Evolutionary conservation across 1,284 basidiomycete genomes (phyloP), one percentile per base, ranked within the genome.

Genomic region (Ganoderma lucidum): DNA sequence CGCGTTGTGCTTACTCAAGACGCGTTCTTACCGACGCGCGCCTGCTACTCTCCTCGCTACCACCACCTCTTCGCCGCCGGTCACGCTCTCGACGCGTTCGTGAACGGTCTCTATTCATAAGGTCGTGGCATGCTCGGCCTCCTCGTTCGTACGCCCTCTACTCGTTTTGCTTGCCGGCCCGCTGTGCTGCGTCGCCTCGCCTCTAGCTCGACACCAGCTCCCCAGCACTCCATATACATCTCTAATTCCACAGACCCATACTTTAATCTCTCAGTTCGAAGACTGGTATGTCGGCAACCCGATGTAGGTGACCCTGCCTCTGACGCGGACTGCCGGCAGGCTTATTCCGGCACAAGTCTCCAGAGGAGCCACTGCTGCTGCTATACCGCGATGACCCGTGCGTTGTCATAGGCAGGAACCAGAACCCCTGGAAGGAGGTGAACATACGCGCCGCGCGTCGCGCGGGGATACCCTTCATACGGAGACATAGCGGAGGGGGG

Each of bases 341-440:
- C n/a, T 84, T 98, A 32, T 96, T 97, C 78, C 88, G 94, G 76
- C 89, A 93, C 74, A 89, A 93, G 63, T 82, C 88, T 2, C 84
- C 85, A 6, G 81, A 88, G 14, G 81, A 87, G 53, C 95, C 95
- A 1, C 84, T 97, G 41, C 86, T 99, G 35, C 87, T 98, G 65
- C 81, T 99, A 65, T 99, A 99, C 79, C 90, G 95, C 62, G 96
- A 99, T 79, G 80, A 83, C 0, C 95, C 96, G 1, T 97, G 96
- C 76, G 95, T 99, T 17, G 89, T 99, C 59, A 95, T 99, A 67
- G 98, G 98, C 0, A 86, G 97, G 63, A 98, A 99, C 80, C 97
- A 99, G 85, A 99, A 99, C 76, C 96, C 96, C 28, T 99, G 97
- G 97, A 97, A 95, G 79, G 98, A 99, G 81, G 91, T 97, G 70